Evolutionary conservation across 768 basidiomycete species (phyloP).

Genomic region (Termitomyces sp.): DNA sequence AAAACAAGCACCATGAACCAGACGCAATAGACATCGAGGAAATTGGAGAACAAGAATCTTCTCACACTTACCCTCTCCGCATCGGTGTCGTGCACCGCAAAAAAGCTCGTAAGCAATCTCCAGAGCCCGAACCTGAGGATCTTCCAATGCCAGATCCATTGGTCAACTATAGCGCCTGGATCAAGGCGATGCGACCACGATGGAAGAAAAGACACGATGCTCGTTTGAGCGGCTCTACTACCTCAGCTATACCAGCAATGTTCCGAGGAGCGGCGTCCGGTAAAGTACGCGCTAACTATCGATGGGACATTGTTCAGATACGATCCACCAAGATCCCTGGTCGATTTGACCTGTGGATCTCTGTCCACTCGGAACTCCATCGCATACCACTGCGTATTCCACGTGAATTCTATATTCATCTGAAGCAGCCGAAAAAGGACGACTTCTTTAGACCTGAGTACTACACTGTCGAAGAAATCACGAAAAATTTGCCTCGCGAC

Average conservation of each 20-base stretch:
- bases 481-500: constrained; percentile 74
- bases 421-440: constrained; percentile 58
- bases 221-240: constrained; percentile 33
- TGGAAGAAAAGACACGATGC: constrained; percentile 65
- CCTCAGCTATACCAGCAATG: constrained; percentile 60
- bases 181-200: constrained; percentile 66
- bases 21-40: constrained; percentile 61
- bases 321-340: constrained; percentile 72
- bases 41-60: constrained; percentile 22
- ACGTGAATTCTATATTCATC: constrained; percentile 90
- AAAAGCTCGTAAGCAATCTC: constrained; percentile 32
- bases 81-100: constrained; percentile 53
- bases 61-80: constrained; percentile 27
- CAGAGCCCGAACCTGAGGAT: constrained; percentile 34
- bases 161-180: constrained; percentile 68
- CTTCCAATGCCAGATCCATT: constrained; percentile 56
- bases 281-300: constrained; percentile 51
- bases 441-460: constrained; percentile 61
- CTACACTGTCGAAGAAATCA: constrained; percentile 70
- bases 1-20: constrained; percentile 23
- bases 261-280: constrained; percentile 44
- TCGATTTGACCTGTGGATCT: constrained; percentile 85
- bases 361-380: constrained; percentile 73
- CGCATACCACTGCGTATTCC: constrained; percentile 80
- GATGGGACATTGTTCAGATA: constrained; percentile 94